Evolutionary conservation across 2,329 filamentous ascomycete genomes (phyloP).

Genomic region (Cladosporium sp.): DNA sequence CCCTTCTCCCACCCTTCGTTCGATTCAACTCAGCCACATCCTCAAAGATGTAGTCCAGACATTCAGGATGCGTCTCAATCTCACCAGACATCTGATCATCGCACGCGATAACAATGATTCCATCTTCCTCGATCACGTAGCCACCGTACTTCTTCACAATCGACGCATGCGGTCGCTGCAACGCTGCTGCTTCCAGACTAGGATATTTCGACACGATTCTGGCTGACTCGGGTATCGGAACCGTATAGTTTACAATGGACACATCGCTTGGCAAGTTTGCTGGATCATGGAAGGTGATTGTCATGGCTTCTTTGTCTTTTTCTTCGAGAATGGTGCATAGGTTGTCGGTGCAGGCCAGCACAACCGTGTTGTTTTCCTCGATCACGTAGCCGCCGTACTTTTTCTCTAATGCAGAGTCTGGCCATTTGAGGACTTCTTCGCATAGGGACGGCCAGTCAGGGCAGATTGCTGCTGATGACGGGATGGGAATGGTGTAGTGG

Average conservation of each 20-base stretch:
- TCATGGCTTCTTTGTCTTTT: not conserved
- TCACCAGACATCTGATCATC: not conserved
- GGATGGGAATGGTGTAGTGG: not conserved
- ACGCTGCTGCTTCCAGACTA: not conserved
- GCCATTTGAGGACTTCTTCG: not conserved
- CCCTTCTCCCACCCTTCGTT: too few species aligned
- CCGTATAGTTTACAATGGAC: not conserved
- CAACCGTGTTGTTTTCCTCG: not conserved
- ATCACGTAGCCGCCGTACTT: not conserved
- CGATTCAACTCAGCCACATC: not conserved
- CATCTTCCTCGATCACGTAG: too few species aligned
- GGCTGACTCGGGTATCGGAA: not conserved
- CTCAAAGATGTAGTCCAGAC: not conserved
- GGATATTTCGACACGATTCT: not conserved
- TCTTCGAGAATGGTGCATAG: not conserved
- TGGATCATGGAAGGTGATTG: not conserved
- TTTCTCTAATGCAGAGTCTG: not conserved
- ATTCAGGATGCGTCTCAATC: not conserved
- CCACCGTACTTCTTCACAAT: not conserved
- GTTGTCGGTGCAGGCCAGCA: conserved; percentile 3
- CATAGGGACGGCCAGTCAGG: not conserved
- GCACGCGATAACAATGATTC: not conserved
- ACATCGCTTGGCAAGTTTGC: not conserved
- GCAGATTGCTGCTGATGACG: not conserved
- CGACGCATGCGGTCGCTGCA: not conserved